Conservation (phyloP, 108 stramenopile species). For the Mediolabrus comicus region DNA sequence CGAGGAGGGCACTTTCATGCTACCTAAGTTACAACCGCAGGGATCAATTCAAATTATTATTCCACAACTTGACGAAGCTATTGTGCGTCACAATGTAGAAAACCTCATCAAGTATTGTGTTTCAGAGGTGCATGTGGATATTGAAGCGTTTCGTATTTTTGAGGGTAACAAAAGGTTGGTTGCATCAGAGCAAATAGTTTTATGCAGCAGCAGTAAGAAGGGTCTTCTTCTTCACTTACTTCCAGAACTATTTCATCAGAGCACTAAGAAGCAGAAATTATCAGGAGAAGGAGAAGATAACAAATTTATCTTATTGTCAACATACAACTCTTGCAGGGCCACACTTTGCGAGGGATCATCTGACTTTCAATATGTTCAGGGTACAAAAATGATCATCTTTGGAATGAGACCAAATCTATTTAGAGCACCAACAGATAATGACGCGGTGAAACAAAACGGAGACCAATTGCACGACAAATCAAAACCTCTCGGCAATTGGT, state of each 20-base stretch:
- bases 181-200: neutral
- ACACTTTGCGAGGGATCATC: neutral
- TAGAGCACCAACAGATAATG: conserved; percentile 84
- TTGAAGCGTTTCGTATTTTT: neutral
- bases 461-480: conserved; percentile 26
- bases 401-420: conserved; percentile 56
- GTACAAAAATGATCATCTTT: neutral
- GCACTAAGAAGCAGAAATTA: neutral
- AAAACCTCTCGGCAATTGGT: conserved; percentile 40
- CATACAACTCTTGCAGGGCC: neutral
- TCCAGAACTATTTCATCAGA: neutral
- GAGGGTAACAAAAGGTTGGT: neutral
- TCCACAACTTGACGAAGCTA: neutral
- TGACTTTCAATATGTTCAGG: conserved; percentile 10
- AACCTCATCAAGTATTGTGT: neutral
- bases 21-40: conserved; percentile 18
- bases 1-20: neutral
- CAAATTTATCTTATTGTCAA: neutral
- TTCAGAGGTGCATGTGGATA: neutral
- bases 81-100: neutral
- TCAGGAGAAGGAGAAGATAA: neutral
- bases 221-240: neutral
- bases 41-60: neutral
- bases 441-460: conserved; percentile 55
- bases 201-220: neutral